phyloP scores from a whole-genome alignment of 139 green algal genomes.

The Micromonas pusilla region DNA sequence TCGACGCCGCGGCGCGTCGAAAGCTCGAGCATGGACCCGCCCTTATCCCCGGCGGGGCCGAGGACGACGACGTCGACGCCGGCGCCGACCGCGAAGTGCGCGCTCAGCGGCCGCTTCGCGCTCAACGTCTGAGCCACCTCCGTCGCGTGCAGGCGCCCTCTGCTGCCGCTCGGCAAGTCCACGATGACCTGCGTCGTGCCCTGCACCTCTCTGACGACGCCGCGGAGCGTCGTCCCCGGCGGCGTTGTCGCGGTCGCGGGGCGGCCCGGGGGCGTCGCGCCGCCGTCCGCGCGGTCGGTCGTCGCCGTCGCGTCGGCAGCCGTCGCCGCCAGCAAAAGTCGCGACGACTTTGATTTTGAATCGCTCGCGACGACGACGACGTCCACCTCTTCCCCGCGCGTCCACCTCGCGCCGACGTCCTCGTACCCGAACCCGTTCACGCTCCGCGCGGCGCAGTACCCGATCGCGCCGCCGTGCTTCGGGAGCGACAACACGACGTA shows the following conservation, averaged over 20 bases:
- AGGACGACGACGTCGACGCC: neutral
- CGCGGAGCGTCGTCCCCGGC: neutral
- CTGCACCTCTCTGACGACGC: constrained; percentile 44
- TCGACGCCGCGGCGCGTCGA: neutral
- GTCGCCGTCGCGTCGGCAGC: too few relatives aligned
- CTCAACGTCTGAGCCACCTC: constrained; percentile 34
- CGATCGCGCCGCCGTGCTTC: constrained; percentile 39
- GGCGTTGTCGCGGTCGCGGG: too few relatives aligned
- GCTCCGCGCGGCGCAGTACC: constrained; percentile 54
- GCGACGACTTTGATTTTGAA: too few relatives aligned
- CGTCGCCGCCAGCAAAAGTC: too few relatives aligned
- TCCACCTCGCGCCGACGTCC: neutral
- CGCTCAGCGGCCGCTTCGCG: neutral
- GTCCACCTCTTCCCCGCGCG: neutral
- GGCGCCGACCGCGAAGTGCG: neutral
- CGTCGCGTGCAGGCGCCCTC: constrained; percentile 54
- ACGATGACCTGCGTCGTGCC: constrained; percentile 42
- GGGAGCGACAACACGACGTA: constrained; percentile 52
- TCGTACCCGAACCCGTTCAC: constrained; percentile 52
- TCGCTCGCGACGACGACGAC: neutral
- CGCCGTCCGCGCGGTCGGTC: too few relatives aligned
- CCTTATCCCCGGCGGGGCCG: constrained; percentile 3
- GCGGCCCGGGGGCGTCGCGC: too few relatives aligned
- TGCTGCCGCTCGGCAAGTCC: constrained; percentile 32
- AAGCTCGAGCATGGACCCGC: constrained; percentile 10